These are phyloP conservation scores for Trichoderma citrinoviride DNA, from an alignment of 2,329 filamentous ascomycete genomes.

Conservation along the genomic window DNA sequence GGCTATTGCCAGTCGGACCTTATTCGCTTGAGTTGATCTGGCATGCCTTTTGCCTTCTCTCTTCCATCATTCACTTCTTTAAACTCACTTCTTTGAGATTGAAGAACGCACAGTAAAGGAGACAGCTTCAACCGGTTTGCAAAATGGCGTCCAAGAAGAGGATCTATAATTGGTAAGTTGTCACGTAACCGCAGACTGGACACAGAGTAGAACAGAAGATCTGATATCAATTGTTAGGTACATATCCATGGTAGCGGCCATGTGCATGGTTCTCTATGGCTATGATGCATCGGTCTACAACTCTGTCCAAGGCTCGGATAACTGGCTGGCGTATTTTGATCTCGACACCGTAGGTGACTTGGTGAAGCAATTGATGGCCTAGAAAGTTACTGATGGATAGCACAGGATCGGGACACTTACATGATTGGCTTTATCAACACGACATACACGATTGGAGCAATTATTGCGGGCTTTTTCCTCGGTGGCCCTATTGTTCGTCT, in stretches of 20 bases:
- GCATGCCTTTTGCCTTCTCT: too few relatives aligned
- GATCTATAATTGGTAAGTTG: background rate
- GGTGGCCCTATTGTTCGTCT: background rate
- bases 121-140: background rate
- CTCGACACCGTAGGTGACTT: background rate
- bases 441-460: background rate
- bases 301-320: background rate
- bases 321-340: background rate
- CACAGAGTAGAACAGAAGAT: too few relatives aligned
- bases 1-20: too few relatives aligned
- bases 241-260: constrained; percentile 3
- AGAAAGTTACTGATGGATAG: background rate
- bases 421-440: constrained; percentile 1
- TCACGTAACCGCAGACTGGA: background rate
- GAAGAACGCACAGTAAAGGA: background rate
- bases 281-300: constrained; percentile 3
- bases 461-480: background rate
- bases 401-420: background rate
- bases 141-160: background rate
- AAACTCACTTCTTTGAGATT: too few relatives aligned
- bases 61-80: too few relatives aligned
- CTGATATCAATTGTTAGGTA: background rate
- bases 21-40: too few relatives aligned
- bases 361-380: too few relatives aligned
- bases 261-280: constrained; percentile 5